Evolutionary conservation across 2,329 filamentous ascomycete species (phyloP).

Genomic region (Arthrinium puccinioides): DNA sequence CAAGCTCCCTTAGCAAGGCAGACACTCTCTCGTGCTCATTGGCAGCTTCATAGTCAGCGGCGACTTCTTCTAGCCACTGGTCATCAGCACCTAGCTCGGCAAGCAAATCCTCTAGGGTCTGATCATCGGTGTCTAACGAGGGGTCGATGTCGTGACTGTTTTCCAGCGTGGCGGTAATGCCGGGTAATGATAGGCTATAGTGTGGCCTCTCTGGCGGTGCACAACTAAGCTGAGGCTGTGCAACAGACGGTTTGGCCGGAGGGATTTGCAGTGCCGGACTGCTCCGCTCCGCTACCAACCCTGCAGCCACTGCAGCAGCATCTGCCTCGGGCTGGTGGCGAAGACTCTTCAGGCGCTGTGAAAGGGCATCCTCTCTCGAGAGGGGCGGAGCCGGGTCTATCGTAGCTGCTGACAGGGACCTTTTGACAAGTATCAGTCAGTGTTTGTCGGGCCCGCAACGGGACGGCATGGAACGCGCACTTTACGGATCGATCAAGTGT

Average conservation of each 20-base stretch:
- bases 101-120: constrained; percentile 44
- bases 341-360: constrained; percentile 43
- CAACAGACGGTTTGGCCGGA: constrained; percentile 9
- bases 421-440: constrained; percentile 4
- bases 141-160: constrained; percentile 25
- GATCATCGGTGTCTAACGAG: constrained; percentile 41
- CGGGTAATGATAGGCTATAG: no score
- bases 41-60: constrained; percentile 14
- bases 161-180: no score
- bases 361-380: constrained; percentile 43
- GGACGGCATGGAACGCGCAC: constrained; percentile 25
- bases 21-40: constrained; percentile 24
- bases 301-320: neutral
- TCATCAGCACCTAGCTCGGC: constrained; percentile 30
- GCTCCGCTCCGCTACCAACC: neutral
- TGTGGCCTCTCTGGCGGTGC: no score
- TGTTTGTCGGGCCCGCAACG: constrained; percentile 9
- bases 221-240: constrained; percentile 9
- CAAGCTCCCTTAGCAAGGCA: constrained; percentile 23
- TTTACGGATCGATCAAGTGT: constrained; percentile 27
- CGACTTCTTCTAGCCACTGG: constrained; percentile 23
- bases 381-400: constrained; percentile 34
- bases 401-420: constrained; percentile 18
- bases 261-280: constrained; percentile 5
- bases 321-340: constrained; percentile 29